phyloP scores from a whole-genome alignment of 208 protist genomes.

The Leishmania tropica region DNA sequence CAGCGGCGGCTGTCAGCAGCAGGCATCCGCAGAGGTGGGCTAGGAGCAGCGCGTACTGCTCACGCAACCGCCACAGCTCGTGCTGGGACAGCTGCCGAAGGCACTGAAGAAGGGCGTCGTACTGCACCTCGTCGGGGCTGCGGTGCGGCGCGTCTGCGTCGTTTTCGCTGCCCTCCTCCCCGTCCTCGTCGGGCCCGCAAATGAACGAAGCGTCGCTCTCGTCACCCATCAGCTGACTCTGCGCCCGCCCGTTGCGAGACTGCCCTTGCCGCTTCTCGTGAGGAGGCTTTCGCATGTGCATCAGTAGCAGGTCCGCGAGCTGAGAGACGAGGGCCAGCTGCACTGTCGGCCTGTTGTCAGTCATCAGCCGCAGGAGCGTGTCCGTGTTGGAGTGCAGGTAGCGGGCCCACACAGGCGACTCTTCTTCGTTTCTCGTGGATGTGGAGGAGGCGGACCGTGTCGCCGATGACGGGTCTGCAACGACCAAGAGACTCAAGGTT shows the following conservation, averaged over 20 bases:
- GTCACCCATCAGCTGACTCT: slow-evolving; percentile 6
- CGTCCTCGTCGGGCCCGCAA: neutral
- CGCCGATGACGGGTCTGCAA: slow-evolving; percentile 17
- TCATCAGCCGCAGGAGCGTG: slow-evolving; percentile 55
- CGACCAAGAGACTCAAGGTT: slow-evolving; percentile 54
- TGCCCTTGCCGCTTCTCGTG: neutral
- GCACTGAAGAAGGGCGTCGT: slow-evolving; percentile 51
- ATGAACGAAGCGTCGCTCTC: neutral
- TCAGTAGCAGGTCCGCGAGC: slow-evolving; percentile 53
- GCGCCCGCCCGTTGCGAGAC: neutral
- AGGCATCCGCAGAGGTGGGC: slow-evolving; percentile 63
- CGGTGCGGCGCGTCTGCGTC: neutral
- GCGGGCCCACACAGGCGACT: slow-evolving; percentile 28
- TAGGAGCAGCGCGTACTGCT: slow-evolving; percentile 63
- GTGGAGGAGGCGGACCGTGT: neutral
- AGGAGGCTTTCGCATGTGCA: slow-evolving; percentile 17
- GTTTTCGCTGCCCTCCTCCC: neutral
- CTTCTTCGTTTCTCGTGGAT: neutral
- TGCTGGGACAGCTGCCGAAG: slow-evolving; percentile 56
- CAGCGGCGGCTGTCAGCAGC: slow-evolving; percentile 32
- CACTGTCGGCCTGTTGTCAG: slow-evolving; percentile 60
- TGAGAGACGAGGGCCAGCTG: slow-evolving; percentile 70
- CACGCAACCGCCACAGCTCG: slow-evolving; percentile 80
- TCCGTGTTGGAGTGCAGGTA: slow-evolving; percentile 50
- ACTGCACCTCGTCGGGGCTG: slow-evolving; percentile 37